Base-by-base conservation (phyloP, 2,329 filamentous ascomycete genomes). In the Colletotrichum plurivorum region DNA sequence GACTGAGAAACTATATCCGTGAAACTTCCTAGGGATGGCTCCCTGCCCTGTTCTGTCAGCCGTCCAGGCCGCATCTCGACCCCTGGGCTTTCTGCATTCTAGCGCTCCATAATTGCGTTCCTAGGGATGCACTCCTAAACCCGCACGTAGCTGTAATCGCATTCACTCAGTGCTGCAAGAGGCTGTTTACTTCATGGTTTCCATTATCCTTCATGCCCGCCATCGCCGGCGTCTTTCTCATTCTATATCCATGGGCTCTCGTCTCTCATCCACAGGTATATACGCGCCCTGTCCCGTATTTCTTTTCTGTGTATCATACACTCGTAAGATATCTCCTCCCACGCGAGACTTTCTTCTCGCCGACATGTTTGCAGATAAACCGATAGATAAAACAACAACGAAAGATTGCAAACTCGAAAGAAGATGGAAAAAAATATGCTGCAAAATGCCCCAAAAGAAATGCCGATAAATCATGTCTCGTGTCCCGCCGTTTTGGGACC, bases 401-500 rank as follows among this genome's bases (percentile, higher is more conserved):
- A n/a, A 31, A 16, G 43, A 41, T 36, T 15, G 36, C 39, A 53
- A 68, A 70, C 68, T 63, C 64, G 46, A 9, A 6, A 31, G 5
- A 31, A 48, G 3, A 31, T 22, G 54, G 20, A 15, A n/a, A 31
- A 10, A 53, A 41, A 58, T 36, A 31, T 67, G 64, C 52, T 20
- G 36, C 39, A 48, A 68, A 53, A 70, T 70, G 67, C 64, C 59
- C 39, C 2, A 22, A 31, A 31, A 31, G 27, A 31, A 39, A 67
- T 56, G 60, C 60, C 46, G 36, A 16, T 65, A 18, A 66, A 55
- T 69, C 67, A 70, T 70, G 31, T 59, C 67, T 45, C 67, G 15
- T 70, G 2, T 20, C 64, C 27, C 51, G 43, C 15, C 13, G 51
- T 46, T 22, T 48, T 20, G n/a, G 20, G 3, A 22, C 31, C 36